These are phyloP conservation scores for Dalbergia oliveri DNA, from an alignment of 306 rosid genomes.

Conservation along the genomic window DNA sequence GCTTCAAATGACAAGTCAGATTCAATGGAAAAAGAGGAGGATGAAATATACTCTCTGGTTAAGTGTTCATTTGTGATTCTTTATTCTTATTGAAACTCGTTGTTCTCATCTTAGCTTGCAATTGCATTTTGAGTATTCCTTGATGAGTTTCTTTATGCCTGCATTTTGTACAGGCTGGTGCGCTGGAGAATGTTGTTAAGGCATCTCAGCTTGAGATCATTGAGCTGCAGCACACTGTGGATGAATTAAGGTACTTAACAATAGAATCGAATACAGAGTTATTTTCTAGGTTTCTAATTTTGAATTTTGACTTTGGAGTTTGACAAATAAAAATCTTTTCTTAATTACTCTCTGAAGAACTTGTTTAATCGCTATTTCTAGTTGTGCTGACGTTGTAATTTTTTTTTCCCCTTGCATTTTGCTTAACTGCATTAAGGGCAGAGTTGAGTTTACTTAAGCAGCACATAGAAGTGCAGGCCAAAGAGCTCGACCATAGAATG, in stretches of 20 bases:
- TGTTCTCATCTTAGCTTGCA: slow-evolving; percentile 4
- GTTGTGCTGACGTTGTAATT: slow-evolving; percentile 55
- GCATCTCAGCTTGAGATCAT: slow-evolving; percentile 95
- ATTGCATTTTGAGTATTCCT: slow-evolving; percentile 22
- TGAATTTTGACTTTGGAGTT: slow-evolving; percentile 12
- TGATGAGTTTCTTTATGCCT: slow-evolving; percentile 44
- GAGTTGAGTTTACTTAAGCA: slow-evolving; percentile 92
- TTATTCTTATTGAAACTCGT: slow-evolving; percentile 24
- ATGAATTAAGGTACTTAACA: slow-evolving; percentile 72
- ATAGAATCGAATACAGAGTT: slow-evolving; percentile 40
- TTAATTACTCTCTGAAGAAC: slow-evolving; percentile 10
- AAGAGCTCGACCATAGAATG: slow-evolving; percentile 84
- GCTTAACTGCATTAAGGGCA: slow-evolving; percentile 84
- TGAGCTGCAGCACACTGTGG: slow-evolving; percentile 81
- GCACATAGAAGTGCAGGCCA: slow-evolving; percentile 82
- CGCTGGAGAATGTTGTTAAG: slow-evolving; percentile 93
- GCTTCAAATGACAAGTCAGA: slow-evolving; percentile 55
- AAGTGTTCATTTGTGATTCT: slow-evolving; percentile 36
- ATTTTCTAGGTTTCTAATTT: slow-evolving; percentile 16
- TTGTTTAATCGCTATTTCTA: slow-evolving; percentile 36
- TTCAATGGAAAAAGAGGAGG: slow-evolving; percentile 62
- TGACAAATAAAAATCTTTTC: slow-evolving; percentile 14
- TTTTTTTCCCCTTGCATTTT: slow-evolving; percentile 47
- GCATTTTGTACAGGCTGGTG: slow-evolving; percentile 76
- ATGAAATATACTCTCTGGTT: slow-evolving; percentile 87